phyloP scores from a whole-genome alignment of 2,329 filamentous ascomycete species.

The Scedosporium dehoogii region DNA sequence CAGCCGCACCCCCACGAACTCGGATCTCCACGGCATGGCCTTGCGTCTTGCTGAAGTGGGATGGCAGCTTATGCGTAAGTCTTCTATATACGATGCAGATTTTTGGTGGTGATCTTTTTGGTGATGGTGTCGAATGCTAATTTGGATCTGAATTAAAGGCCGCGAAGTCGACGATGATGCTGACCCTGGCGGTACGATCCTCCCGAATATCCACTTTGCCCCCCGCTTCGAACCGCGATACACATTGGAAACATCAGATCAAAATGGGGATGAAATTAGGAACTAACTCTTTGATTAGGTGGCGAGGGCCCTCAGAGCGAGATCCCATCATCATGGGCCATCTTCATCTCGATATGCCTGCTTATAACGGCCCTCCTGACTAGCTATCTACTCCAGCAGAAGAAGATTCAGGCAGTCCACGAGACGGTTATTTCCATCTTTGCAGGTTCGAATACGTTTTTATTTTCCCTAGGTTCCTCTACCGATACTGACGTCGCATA shows the following conservation, averaged over 20 bases:
- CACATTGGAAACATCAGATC: not conserved
- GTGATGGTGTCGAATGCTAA: not conserved
- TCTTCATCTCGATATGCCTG: constrained; percentile 92
- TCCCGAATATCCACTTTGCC: not conserved
- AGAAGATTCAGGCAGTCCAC: constrained; percentile 93
- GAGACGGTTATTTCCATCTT: constrained; percentile 99
- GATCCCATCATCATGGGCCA: constrained; percentile 89
- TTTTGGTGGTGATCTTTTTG: not conserved
- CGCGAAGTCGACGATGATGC: constrained; percentile 11
- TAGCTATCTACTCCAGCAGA: constrained; percentile 92
- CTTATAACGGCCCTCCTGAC: constrained; percentile 93
- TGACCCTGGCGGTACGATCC: constrained; percentile 12
- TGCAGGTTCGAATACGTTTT: constrained; percentile 49
- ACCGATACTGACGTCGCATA: constrained; percentile 22
- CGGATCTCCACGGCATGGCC: not conserved
- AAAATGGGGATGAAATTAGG: not conserved
- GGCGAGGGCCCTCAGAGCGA: constrained; percentile 84
- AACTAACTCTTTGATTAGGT: constrained; percentile 17
- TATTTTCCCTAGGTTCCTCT: not conserved
- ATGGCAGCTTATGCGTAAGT: constrained; percentile 11
- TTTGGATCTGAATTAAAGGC: not conserved
- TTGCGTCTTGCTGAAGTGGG: constrained; percentile 8
- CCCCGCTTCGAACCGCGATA: constrained; percentile 15
- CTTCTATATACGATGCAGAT: not conserved
- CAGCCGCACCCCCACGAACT: not conserved